Conservation (phyloP, 228 moss, liverwort and hornwort genomes). For the Sphagnum magellanicum region DNA sequence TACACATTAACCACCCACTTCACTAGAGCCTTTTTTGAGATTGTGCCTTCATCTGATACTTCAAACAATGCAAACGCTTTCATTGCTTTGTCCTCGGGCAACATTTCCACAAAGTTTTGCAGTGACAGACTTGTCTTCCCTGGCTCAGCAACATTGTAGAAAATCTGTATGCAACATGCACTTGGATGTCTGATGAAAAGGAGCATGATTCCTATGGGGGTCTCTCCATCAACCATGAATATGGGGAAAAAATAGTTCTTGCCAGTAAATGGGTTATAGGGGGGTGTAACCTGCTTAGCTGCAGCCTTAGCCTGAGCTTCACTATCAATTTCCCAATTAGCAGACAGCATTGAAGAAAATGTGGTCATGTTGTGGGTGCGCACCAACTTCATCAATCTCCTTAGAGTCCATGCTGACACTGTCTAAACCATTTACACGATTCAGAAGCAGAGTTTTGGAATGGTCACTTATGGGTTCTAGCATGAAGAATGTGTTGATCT, state of each 20-base stretch:
- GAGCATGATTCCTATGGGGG: no score
- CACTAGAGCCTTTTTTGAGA: conserved; percentile 89
- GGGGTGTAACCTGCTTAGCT: conserved; percentile 66
- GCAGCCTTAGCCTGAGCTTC: conserved; percentile 95
- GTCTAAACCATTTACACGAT: conserved; percentile 54
- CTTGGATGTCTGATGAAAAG: no score
- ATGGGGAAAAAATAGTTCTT: no score
- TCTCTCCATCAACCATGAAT: no score
- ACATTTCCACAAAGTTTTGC: conserved; percentile 78
- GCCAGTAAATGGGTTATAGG: no score
- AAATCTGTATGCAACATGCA: conserved; percentile 53
- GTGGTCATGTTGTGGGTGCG: conserved; percentile 93
- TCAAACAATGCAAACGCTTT: conserved; percentile 92
- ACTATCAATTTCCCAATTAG: conserved; percentile 85
- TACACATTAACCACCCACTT: conserved; percentile 98
- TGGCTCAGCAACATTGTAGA: conserved; percentile 84
- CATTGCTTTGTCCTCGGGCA: conserved; percentile 92
- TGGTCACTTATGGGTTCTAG: conserved; percentile 1
- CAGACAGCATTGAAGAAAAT: conserved; percentile 86
- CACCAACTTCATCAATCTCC: conserved; percentile 97
- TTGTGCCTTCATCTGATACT: conserved; percentile 65
- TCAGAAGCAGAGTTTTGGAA: conserved; percentile 5
- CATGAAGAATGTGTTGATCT: no score
- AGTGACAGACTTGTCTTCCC: conserved; percentile 69
- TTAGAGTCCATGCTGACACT: conserved; percentile 99